A percentile compares a stretch with the other conserved stretches of the same genome.
These are phyloP conservation scores for Cordyceps pruinosa DNA, from an alignment of 2,329 filamentous ascomycete species.

Conservation along the genomic window DNA sequence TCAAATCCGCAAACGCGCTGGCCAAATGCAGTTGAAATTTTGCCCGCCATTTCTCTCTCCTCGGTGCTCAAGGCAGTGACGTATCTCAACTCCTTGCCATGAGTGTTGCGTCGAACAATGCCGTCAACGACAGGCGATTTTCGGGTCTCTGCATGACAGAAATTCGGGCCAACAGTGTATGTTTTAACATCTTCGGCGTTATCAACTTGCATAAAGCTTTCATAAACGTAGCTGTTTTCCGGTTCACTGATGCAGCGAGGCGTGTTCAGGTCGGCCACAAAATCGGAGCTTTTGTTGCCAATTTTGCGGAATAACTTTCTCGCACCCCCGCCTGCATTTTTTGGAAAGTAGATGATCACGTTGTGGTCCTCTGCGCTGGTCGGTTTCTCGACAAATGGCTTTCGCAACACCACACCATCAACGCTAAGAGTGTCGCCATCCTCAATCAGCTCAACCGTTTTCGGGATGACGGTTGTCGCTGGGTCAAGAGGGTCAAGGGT, in stretches of 20 bases:
- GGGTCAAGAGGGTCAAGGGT: slow-evolving; percentile 63
- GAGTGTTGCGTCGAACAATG: slow-evolving; percentile 88
- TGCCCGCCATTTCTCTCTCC: slow-evolving; percentile 79
- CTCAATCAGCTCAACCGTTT: slow-evolving; percentile 77
- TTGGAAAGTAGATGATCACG: slow-evolving; percentile 95
- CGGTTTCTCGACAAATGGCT: slow-evolving; percentile 97
- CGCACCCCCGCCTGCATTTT: slow-evolving; percentile 78
- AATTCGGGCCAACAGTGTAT: slow-evolving; percentile 88
- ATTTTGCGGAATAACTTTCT: slow-evolving; percentile 92
- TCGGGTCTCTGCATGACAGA: slow-evolving; percentile 93
- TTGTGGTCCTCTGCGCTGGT: slow-evolving; percentile 99
- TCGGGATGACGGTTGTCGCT: slow-evolving; percentile 55
- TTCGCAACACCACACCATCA: slow-evolving; percentile 72
- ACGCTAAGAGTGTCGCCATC: slow-evolving; percentile 83
- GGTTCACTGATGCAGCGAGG: slow-evolving; percentile 79
- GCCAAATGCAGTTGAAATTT: slow-evolving; percentile 85
- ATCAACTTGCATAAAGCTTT: slow-evolving; percentile 93
- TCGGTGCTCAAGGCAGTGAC: slow-evolving; percentile 76
- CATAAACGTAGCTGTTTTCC: slow-evolving; percentile 84
- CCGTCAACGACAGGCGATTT: slow-evolving; percentile 98
- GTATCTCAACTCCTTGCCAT: slow-evolving; percentile 94
- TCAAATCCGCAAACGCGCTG: slow-evolving; percentile 96
- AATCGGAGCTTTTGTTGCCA: slow-evolving; percentile 98
- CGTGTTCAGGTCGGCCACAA: slow-evolving; percentile 65
- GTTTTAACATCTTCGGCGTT: slow-evolving; percentile 98